Evolutionary conservation across 148 eudicot species (phyloP), one percentile per base, ranked within the genome.

Genomic region (Chenopodium quinoa): DNA sequence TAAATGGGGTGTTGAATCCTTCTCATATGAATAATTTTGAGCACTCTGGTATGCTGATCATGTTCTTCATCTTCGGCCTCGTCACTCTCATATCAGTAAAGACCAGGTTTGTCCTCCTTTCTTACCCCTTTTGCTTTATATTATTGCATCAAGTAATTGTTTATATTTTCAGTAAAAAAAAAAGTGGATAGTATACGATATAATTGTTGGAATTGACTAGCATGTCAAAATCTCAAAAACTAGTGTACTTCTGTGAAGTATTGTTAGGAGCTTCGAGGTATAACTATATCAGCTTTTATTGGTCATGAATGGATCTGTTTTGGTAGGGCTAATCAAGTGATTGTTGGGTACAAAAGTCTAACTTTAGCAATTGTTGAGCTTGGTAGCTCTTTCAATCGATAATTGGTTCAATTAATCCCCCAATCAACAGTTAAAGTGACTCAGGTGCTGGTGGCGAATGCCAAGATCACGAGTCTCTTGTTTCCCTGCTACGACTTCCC

Each of bases 41-140:
- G 85, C 99, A 96, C 80, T 88, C 92, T 34, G 99, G 95, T 46
- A 96, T 96, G 99, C 98, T 96, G 67, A 84, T 96, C 85, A 96
- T 96, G 99, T 96, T 96, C 88, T 91, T 93, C 87, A 83, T 96
- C 84, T 92, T 88, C 23, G 97, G 97, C 71, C 86, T 91, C 67
- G 80, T 91, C 65, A 40, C 89, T 75, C 89, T 96, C 58, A 82
- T 96, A 27, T 91, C 95, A 0, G 97, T 88, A 83, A 87, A 90
- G 80, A 92, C 98, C 75, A 92, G 97, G 98, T 95, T 60, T 54
- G 66, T 75, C 63, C n/a, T 67, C 23, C 37, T 62, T 27, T 29
- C 17, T 16, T 56, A 7, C 22, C 47, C 3, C 2, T 17, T 19
- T 69, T 27, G 8, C 7, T 79, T 77, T 7, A 23, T 17, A 50